Base-by-base conservation (phyloP, 495 filamentous ascomycete genomes). In the Haplographium delicatum region DNA sequence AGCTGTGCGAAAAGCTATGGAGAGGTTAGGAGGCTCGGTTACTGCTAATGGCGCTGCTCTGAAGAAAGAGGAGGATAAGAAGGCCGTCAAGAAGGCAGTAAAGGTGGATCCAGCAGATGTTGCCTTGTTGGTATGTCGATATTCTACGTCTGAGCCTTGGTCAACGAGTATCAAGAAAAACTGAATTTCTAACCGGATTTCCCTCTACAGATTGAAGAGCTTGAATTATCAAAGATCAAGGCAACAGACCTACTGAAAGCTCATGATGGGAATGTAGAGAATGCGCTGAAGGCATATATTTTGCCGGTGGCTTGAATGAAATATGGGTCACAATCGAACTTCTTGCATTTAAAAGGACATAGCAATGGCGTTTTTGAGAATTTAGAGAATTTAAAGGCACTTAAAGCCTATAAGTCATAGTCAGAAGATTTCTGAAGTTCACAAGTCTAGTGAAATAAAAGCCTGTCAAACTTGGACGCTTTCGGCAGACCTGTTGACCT, bases 1-100 rank as follows among this genome's bases (percentile, higher is more conserved):
- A 56, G 91, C 89, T 22, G 73, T 95, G 19, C 82, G 79, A 30
- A 85, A 88, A 64, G 91, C 91, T 10, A 91, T 97, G 79, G 81
- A 81, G 61, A 72, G 78, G 39, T 68, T 89, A 5, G 79, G 69
- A 18, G 74, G 71, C 4, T 56, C 44, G 24, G 64, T 64, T 43
- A 51, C 55, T 24, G 59, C 57, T n/a, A 65, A 65, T 34, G 65
- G 56, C 25, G 66, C 67, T 27, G 35, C 33, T 30, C 53, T 42
- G 47, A 64, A 66, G 49, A 62, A 54, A 31, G 54, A 54, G 2
- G 62, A 65, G n/a, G 65, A 56, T 33, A 59, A 61, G 53, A 67
- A 69, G 64, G 72, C 74, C 60, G 72, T 71, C 62, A 77, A 74
- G 65, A 73, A 76, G 62, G 70, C 68, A 11, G 75, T 85, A 27